Evolutionary conservation across 2,329 filamentous ascomycete genomes (phyloP).

Genomic region (Exophiala bonariae): DNA sequence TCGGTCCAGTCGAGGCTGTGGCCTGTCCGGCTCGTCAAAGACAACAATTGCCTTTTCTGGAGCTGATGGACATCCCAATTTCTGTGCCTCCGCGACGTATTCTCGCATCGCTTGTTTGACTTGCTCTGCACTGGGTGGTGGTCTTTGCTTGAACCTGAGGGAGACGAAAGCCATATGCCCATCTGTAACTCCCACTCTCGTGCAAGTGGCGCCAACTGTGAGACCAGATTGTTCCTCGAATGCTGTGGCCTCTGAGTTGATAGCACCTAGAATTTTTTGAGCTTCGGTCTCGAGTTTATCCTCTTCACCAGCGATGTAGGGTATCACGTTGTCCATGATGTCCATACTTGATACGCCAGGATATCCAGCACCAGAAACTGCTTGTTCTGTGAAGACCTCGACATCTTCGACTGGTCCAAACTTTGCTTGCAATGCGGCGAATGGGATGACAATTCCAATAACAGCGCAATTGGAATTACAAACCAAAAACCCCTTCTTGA

Average conservation of each 20-base stretch:
- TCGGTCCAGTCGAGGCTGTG: conserved; percentile 86
- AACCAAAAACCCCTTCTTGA: conserved; percentile 86
- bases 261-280: conserved; percentile 82
- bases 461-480: conserved; percentile 99
- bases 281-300: conserved; percentile 95
- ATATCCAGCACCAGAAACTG: conserved; percentile 82
- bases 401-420: conserved; percentile 78
- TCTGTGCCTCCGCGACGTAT: conserved; percentile 80
- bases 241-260: conserved; percentile 70
- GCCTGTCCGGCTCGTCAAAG: conserved; percentile 84
- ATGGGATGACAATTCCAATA: conserved; percentile 92
- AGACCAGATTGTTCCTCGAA: conserved; percentile 75
- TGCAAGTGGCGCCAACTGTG: conserved; percentile 83
- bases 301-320: conserved; percentile 90
- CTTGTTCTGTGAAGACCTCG: conserved; percentile 91
- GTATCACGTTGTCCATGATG: conserved; percentile 92
- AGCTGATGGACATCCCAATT: conserved; percentile 82
- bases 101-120: conserved; percentile 76
- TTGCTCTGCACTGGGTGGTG: conserved; percentile 70
- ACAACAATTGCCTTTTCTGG: conserved; percentile 80
- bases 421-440: conserved; percentile 80
- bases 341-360: conserved; percentile 82
- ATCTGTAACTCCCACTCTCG: conserved; percentile 90
- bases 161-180: conserved; percentile 96
- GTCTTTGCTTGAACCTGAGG: conserved; percentile 74